Conservation (phyloP, 164 flowering plant species). For the Piper longum region DNA sequence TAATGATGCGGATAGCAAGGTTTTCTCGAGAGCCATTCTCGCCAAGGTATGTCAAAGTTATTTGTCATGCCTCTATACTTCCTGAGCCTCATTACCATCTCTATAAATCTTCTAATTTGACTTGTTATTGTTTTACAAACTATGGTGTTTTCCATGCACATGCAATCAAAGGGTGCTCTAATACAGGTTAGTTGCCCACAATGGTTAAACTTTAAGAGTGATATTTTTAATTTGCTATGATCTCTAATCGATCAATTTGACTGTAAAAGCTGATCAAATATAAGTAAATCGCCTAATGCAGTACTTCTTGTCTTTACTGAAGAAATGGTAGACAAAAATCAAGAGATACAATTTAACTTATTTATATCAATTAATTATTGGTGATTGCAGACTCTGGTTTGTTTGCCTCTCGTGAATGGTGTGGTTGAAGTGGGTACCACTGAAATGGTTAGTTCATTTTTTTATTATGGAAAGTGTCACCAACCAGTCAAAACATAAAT, state of each 20-base stretch:
- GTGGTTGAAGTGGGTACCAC: slow-evolving; percentile 75
- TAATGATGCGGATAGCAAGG: slow-evolving; percentile 73
- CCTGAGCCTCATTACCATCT: not conserved
- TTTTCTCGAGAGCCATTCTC: slow-evolving; percentile 81
- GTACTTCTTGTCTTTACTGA: too few species aligned
- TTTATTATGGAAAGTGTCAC: not conserved
- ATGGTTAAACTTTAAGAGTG: too few species aligned
- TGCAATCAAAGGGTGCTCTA: slow-evolving; percentile 47
- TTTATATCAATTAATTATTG: not conserved
- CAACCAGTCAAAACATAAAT: not conserved
- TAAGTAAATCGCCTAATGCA: too few species aligned
- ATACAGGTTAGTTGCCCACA: slow-evolving; percentile 31
- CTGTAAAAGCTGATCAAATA: too few species aligned
- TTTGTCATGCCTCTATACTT: too few species aligned
- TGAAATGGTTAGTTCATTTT: slow-evolving; percentile 31
- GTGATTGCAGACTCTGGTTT: slow-evolving; percentile 56
- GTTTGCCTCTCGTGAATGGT: slow-evolving; percentile 78
- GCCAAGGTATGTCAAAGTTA: slow-evolving; percentile 49
- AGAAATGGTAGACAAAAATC: too few species aligned
- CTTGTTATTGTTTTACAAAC: not conserved
- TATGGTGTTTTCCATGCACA: not conserved
- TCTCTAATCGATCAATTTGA: too few species aligned
- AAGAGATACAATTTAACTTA: too few species aligned
- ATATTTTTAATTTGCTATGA: too few species aligned
- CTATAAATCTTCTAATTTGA: not conserved